Evolutionary conservation across 768 basidiomycete species (phyloP).

Genomic region (Mycena sanguinolenta): DNA sequence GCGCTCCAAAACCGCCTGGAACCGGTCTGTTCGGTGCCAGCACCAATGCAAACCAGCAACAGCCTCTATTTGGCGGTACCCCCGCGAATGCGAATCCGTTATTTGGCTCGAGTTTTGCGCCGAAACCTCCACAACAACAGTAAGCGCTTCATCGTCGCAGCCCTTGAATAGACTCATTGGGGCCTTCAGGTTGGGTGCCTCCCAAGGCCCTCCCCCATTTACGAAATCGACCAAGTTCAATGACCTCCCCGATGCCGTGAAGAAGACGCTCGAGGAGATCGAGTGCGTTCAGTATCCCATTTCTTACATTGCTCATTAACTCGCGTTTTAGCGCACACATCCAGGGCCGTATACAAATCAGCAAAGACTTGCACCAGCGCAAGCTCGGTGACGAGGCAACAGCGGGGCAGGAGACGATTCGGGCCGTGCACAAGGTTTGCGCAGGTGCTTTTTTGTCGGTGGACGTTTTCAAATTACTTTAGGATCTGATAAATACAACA

Average conservation of each 20-base stretch:
- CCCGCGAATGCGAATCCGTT: conserved; percentile 37
- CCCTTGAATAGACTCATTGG: neutral
- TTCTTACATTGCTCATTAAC: conserved; percentile 13
- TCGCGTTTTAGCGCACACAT: conserved; percentile 67
- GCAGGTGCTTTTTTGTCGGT: neutral
- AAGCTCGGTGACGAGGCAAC: conserved; percentile 82
- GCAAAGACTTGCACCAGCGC: conserved; percentile 81
- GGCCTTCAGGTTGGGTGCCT: conserved; percentile 7
- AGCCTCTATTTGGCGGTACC: conserved; percentile 35
- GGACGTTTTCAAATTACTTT: neutral
- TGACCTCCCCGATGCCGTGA: conserved; percentile 80
- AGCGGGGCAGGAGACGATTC: conserved; percentile 79
- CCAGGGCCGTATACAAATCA: conserved; percentile 84
- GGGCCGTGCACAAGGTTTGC: conserved; percentile 73
- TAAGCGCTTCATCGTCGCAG: conserved; percentile 1
- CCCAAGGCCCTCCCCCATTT: conserved; percentile 54
- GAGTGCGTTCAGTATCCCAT: conserved; percentile 63
- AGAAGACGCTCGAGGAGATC: conserved; percentile 73
- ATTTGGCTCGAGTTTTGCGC: conserved; percentile 44
- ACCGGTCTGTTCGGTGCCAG: conserved; percentile 39
- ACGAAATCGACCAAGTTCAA: conserved; percentile 82
- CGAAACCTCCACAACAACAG: conserved; percentile 47
- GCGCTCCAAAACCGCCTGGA: conserved; percentile 33
- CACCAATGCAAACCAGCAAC: conserved; percentile 30
- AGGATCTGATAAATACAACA: conserved; percentile 78